A percentile compares a stretch with the other conserved stretches of the same genome.
phyloP scores from a whole-genome alignment of 1,284 basidiomycete species.

The Apiotrichum sp. region DNA sequence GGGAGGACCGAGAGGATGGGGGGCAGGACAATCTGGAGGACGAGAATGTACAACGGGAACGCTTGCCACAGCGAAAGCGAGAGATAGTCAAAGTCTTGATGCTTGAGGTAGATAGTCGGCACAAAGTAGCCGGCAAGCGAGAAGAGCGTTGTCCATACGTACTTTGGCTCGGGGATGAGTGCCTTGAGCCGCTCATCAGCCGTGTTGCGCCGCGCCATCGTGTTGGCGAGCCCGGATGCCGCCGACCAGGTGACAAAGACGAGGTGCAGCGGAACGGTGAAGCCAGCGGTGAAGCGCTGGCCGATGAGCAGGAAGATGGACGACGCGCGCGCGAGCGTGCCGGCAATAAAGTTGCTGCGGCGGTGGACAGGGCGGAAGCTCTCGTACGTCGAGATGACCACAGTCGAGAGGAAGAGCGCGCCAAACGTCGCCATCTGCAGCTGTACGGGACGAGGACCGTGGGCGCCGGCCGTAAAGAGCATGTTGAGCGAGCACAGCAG shows the following conservation, averaged over 20 bases:
- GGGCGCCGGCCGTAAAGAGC: conserved; percentile 2
- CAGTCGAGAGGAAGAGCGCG: conserved; percentile 1
- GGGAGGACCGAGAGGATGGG: not conserved
- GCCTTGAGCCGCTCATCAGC: not conserved
- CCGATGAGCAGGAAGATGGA: conserved; percentile 6
- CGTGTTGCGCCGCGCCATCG: not conserved
- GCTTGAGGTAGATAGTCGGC: conserved; percentile 1
- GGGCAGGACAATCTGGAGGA: conserved; percentile 6
- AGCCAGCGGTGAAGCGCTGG: conserved; percentile 9
- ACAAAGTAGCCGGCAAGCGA: not conserved
- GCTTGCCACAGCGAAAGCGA: conserved; percentile 14
- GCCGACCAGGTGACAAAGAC: conserved; percentile 1
- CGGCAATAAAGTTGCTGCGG: not conserved
- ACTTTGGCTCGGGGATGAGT: conserved; percentile 3
- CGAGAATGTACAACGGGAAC: conserved; percentile 14
- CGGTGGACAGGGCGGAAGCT: conserved; percentile 5
- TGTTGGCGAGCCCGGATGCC: not conserved
- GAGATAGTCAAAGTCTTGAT: not conserved
- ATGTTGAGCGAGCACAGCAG: conserved; percentile 10
- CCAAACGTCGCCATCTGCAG: conserved; percentile 8
- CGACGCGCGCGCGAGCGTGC: conserved; percentile 2
- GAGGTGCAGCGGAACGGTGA: conserved; percentile 5
- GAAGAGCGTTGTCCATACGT: conserved; percentile 7
- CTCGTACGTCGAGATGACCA: conserved; percentile 8
- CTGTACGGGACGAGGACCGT: not conserved